Percentiles rank a stretch among this genome's conserved stretches.
These are phyloP conservation scores for Luzula sylvatica DNA, from an alignment of 176 grass and related monocot species.

Conservation along the genomic window DNA sequence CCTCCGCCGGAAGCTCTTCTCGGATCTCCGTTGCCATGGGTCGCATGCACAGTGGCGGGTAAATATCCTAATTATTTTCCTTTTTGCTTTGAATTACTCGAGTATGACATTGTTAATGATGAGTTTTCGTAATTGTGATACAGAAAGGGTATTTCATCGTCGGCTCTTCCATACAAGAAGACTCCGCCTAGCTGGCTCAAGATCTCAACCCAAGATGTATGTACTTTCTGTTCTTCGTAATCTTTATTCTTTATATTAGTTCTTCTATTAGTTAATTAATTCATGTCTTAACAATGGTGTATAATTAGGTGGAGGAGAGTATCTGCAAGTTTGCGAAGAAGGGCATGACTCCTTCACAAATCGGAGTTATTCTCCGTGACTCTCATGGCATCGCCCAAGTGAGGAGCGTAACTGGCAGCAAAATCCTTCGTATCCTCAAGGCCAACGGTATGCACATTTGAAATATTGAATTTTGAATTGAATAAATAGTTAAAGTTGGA, in stretches of 20 bases:
- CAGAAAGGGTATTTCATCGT: conserved; percentile 77
- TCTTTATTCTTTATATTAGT: too few species aligned
- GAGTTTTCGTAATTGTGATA: too few species aligned
- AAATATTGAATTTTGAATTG: neutral
- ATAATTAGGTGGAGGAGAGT: conserved; percentile 10
- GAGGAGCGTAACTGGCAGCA: conserved; percentile 59
- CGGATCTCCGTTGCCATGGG: too few species aligned
- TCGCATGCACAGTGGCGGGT: conserved; percentile 74
- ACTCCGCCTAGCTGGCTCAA: conserved; percentile 54
- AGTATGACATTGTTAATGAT: too few species aligned
- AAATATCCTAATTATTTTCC: too few species aligned
- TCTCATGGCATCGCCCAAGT: conserved; percentile 56
- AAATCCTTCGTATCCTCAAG: conserved; percentile 78
- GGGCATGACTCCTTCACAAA: conserved; percentile 54
- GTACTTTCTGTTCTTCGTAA: neutral
- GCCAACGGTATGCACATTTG: conserved; percentile 28
- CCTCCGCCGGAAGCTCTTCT: too few species aligned
- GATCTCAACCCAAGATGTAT: conserved; percentile 31
- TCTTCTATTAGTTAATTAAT: too few species aligned
- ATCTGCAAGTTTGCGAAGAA: conserved; percentile 23
- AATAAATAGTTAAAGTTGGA: neutral
- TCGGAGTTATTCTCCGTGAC: conserved; percentile 59
- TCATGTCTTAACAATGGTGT: neutral
- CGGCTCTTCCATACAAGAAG: conserved; percentile 76
- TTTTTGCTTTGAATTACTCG: too few species aligned